Conservation (phyloP, 768 basidiomycete species). For the Mycena leptocephala region DNA sequence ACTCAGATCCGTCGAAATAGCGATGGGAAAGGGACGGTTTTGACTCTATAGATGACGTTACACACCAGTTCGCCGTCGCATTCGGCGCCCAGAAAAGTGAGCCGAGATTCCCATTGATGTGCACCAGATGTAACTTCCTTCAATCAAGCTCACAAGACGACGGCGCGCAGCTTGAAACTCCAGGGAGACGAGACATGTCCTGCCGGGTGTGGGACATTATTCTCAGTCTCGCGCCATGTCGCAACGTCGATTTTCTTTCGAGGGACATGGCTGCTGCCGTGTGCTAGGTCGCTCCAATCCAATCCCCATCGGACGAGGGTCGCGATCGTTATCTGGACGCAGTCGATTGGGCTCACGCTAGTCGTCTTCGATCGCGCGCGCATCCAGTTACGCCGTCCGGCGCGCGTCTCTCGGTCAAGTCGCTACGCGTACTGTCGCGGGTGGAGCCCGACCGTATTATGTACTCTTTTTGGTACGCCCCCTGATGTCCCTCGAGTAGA, state of each 20-base stretch:
- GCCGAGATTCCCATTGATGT: conserved; percentile 14
- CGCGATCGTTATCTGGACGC: conserved; percentile 98
- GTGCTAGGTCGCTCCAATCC: conserved; percentile 91
- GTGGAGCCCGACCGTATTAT: no score
- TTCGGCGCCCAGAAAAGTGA: conserved; percentile 82
- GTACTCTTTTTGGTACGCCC: no score
- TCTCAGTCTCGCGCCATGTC: conserved; percentile 93
- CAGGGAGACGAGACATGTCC: conserved; percentile 96
- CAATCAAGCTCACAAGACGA: conserved; percentile 57
- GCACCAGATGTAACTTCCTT: not conserved
- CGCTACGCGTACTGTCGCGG: no score
- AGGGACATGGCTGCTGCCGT: not conserved
- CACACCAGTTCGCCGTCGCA: conserved; percentile 90
- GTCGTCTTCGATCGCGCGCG: conserved; percentile 90
- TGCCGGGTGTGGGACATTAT: conserved; percentile 94
- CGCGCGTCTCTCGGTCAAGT: conserved; percentile 78
- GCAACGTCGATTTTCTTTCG: conserved; percentile 81
- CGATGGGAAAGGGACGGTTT: conserved; percentile 97
- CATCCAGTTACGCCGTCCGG: conserved; percentile 90
- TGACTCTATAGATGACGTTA: conserved; percentile 99
- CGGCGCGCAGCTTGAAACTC: conserved; percentile 87
- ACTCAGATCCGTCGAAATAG: conserved; percentile 78
- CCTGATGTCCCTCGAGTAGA: no score
- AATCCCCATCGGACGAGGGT: conserved; percentile 98
- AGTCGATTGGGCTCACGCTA: conserved; percentile 93